phyloP scores from a whole-genome alignment of 2,329 filamentous ascomycete genomes.

The Ophiostoma populinum region DNA sequence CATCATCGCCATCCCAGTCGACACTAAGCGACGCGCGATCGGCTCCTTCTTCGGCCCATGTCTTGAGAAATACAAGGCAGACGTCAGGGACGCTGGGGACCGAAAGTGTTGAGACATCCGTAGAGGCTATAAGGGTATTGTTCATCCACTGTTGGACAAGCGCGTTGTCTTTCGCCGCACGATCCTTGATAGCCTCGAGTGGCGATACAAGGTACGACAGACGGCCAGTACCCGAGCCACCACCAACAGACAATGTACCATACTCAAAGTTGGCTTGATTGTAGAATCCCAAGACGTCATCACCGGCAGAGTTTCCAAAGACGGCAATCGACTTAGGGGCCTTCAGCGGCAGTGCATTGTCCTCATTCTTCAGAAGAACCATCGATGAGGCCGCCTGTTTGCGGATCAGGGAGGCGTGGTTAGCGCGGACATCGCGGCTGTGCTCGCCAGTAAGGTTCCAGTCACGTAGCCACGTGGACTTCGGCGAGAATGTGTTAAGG shows the following conservation, averaged over 20 bases:
- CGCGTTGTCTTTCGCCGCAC: constrained; percentile 35
- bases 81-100: constrained; percentile 42
- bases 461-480: background rate
- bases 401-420: constrained; percentile 30
- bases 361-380: constrained; percentile 41
- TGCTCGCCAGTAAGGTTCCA: constrained; percentile 1
- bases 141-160: constrained; percentile 35
- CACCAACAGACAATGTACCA: constrained; percentile 67
- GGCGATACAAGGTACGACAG: constrained; percentile 70
- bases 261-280: constrained; percentile 43
- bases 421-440: constrained; percentile 28
- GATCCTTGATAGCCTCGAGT: constrained; percentile 30
- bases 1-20: constrained; percentile 44
- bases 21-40: constrained; percentile 10
- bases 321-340: constrained; percentile 35
- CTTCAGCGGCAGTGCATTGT: constrained; percentile 24
- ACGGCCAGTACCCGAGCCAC: constrained; percentile 73
- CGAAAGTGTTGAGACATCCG: constrained; percentile 16
- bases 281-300: constrained; percentile 17
- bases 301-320: constrained; percentile 41
- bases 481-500: background rate
- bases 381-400: constrained; percentile 37
- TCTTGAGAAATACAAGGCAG: constrained; percentile 69
- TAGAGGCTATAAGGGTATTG: constrained; percentile 27
- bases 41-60: constrained; percentile 61